These are phyloP conservation scores for Naegleria lovaniensis DNA, from an alignment of 208 protist genomes.

Conservation along the genomic window DNA sequence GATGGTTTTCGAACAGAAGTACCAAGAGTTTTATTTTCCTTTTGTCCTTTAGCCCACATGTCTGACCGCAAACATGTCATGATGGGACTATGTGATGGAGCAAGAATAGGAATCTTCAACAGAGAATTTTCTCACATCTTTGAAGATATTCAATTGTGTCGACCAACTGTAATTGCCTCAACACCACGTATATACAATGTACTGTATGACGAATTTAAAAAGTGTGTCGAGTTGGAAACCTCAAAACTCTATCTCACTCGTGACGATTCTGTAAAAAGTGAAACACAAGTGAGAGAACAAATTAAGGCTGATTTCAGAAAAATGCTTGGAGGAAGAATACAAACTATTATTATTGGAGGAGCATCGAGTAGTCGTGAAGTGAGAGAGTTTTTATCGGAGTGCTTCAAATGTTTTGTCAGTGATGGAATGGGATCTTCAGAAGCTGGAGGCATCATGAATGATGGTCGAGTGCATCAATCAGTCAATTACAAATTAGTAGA, in stretches of 20 bases:
- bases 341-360: slow-evolving; percentile 19
- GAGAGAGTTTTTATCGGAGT: background rate
- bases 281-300: background rate
- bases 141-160: background rate
- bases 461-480: background rate
- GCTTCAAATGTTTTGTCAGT: background rate
- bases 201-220: slow-evolving; percentile 10
- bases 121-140: slow-evolving; percentile 2
- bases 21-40: background rate
- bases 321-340: background rate
- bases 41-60: slow-evolving; percentile 16
- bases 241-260: background rate
- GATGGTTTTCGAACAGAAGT: background rate
- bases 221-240: background rate
- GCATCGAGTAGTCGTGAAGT: background rate
- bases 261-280: background rate
- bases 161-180: background rate
- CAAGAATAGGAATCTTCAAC: background rate
- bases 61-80: background rate
- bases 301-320: background rate
- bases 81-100: background rate
- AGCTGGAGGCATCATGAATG: slow-evolving; percentile 1
- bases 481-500: slow-evolving; percentile 58
- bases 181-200: slow-evolving; percentile 15
- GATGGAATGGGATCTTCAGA: background rate